These are phyloP conservation scores for Diaporthe vaccinii DNA, from an alignment of 2,329 filamentous ascomycete genomes.

Conservation along the genomic window DNA sequence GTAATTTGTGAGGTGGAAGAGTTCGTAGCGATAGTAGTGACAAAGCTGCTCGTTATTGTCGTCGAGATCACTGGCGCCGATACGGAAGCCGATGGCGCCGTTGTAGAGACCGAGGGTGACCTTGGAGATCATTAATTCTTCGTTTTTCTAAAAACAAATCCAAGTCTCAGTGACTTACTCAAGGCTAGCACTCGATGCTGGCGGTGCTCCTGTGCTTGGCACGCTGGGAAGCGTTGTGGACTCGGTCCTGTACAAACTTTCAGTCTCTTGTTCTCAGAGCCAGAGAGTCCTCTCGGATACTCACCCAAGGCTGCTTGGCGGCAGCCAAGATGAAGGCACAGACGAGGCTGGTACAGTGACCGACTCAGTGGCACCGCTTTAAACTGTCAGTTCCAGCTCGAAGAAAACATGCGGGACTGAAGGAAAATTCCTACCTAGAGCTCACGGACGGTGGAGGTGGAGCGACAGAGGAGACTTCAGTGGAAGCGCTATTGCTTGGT, in stretches of 20 bases:
- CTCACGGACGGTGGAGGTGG: background rate
- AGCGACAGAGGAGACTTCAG: background rate
- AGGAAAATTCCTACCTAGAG: constrained; percentile 9
- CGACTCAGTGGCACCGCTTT: constrained; percentile 1
- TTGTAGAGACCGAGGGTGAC: background rate
- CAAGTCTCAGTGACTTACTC: background rate
- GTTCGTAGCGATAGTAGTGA: constrained; percentile 39
- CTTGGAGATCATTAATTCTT: background rate
- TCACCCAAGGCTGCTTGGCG: background rate
- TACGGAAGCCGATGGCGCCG: background rate
- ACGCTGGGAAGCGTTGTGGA: background rate
- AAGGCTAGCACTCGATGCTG: constrained; percentile 13
- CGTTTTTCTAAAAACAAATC: background rate
- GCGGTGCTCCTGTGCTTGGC: constrained; percentile 1
- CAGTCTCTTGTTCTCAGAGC: too few relatives aligned
- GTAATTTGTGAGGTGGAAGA: constrained; percentile 40
- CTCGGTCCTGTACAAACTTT: background rate
- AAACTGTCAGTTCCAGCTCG: background rate
- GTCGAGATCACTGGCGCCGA: constrained; percentile 23
- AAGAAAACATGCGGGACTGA: background rate
- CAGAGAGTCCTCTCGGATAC: background rate
- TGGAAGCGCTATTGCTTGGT: constrained; percentile 4
- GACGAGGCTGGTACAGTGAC: background rate
- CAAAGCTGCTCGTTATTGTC: constrained; percentile 37
- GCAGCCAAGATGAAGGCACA: background rate